These are phyloP conservation scores for Teratosphaeria destructans DNA, from an alignment of 2,329 filamentous ascomycete species.

Conservation along the genomic window DNA sequence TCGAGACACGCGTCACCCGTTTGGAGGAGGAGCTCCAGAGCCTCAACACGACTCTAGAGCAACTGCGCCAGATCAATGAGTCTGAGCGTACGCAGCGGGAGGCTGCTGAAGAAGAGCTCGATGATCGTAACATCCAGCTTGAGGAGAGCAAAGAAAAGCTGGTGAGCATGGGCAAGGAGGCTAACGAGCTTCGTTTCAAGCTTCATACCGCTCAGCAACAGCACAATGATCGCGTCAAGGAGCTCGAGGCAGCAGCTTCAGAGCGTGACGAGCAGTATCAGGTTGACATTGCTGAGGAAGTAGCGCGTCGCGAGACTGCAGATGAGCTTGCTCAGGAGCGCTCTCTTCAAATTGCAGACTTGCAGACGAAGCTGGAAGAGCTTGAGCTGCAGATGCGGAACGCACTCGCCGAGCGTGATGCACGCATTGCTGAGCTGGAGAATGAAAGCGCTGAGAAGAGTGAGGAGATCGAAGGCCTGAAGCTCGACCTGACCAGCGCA, in stretches of 20 bases:
- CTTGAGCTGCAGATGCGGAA: constrained; percentile 18
- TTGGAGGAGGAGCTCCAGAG: constrained; percentile 23
- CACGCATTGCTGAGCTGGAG: constrained; percentile 20
- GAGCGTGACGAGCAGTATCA: constrained; percentile 32
- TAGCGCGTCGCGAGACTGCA: constrained; percentile 26
- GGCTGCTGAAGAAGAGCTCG: constrained; percentile 32
- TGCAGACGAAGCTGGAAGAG: constrained; percentile 27
- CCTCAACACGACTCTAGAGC: constrained; percentile 25
- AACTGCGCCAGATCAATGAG: constrained; percentile 28
- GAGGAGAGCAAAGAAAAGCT: constrained; percentile 31
- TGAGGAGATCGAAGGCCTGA: constrained; percentile 18
- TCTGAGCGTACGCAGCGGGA: constrained; percentile 35
- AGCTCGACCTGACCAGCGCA: constrained; percentile 14
- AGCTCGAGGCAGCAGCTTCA: constrained; percentile 27
- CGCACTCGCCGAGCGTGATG: constrained; percentile 21
- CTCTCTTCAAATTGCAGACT: constrained; percentile 24
- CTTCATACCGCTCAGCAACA: constrained; percentile 36
- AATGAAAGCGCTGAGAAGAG: constrained; percentile 15
- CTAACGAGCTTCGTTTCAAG: constrained; percentile 40
- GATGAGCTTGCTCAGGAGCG: constrained; percentile 28
- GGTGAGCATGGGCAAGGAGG: constrained; percentile 32
- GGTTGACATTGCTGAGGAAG: constrained; percentile 29
- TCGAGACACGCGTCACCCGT: constrained; percentile 26
- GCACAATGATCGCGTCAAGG: constrained; percentile 28
- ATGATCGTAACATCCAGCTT: constrained; percentile 32